Evolutionary conservation across 1,284 basidiomycete species (phyloP), one percentile per base, ranked within the genome.

Genomic region (Microbotryum violaceum): DNA sequence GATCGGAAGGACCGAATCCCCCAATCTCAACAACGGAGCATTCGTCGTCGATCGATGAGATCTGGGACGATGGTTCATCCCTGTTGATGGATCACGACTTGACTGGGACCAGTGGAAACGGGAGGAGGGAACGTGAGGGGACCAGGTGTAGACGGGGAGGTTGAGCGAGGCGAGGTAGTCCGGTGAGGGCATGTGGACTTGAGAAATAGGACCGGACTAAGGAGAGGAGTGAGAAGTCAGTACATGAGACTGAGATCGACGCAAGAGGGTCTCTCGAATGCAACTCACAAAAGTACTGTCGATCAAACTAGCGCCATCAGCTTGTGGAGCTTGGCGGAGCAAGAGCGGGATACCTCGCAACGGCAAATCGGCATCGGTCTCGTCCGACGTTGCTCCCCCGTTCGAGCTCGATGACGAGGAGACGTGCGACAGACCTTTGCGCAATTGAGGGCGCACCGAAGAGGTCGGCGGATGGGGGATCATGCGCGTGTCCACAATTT

Each of bases 81-180:
- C 37, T 42, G 37, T 16, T 18, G 37, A 42, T 16, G 5, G 37
- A 4, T 14, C 37, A 16, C 37, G 37, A 42, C 37, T 42, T 6
- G 37, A 42, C 4, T 42, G 37, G 37, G 37, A 42, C 37, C 37
- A 42, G 37, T 42, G 37, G 37, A 42, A 42, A 18, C 37, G 37
- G 4, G 37, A 42, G 14, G 37, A 42, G 14, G 37, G 16, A 4
- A 14, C 59, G 14, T 37, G 42, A 8, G 67, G 67, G 12, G 64
- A 56, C 67, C 67, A 68, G 20, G 44, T 48, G 54, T 64, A 65
- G 9, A 62, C 49, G 1, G 67, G 65, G 4, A 60, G 44, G 1
- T 60, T 16, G 49, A 68, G 67, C 2, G 64, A 66, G 60, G 66
- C 56, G 44, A 64, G 62, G 47, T 68, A 68, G 44, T 68, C 67